These are phyloP conservation scores for Penicillium aurantiogriseum DNA, from an alignment of 2,329 filamentous ascomycete genomes.

Conservation along the genomic window DNA sequence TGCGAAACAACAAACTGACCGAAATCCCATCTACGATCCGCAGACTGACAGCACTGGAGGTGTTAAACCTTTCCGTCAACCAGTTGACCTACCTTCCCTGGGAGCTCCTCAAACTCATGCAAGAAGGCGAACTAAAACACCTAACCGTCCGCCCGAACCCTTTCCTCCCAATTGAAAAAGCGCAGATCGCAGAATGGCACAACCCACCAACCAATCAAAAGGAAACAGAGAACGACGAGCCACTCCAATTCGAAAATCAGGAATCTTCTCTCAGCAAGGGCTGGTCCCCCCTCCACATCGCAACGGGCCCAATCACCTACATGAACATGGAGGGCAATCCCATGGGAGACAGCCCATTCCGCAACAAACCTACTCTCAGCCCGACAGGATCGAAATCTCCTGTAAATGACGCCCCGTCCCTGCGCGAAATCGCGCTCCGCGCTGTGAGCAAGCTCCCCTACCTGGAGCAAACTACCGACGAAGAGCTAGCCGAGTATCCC, in stretches of 20 bases:
- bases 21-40: constrained; percentile 44
- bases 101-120: constrained; percentile 45
- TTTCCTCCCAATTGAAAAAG: constrained; percentile 34
- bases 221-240: constrained; percentile 4
- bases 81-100: constrained; percentile 44
- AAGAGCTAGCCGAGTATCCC: constrained; percentile 37
- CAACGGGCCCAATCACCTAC: constrained; percentile 32
- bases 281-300: constrained; percentile 39
- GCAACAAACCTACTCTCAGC: not conserved
- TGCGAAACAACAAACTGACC: constrained; percentile 47
- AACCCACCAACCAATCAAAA: constrained; percentile 6
- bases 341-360: constrained; percentile 10
- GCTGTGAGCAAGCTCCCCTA: constrained; percentile 38
- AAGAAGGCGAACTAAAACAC: constrained; percentile 39
- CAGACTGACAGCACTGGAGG: constrained; percentile 42
- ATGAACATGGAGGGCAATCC: constrained; percentile 38
- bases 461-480: constrained; percentile 37
- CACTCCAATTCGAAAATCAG: constrained; percentile 23
- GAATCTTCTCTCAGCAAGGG: constrained; percentile 31
- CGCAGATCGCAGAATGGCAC: constrained; percentile 35
- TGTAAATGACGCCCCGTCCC: constrained; percentile 35
- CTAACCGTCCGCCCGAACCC: constrained; percentile 43
- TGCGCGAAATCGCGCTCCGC: constrained; percentile 45
- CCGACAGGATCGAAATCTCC: not conserved
- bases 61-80: constrained; percentile 48